Percentiles rank a stretch among this genome's conserved stretches.
phyloP scores from a whole-genome alignment of 2,329 filamentous ascomycete species.

The Chaetomiaceae sp. region DNA sequence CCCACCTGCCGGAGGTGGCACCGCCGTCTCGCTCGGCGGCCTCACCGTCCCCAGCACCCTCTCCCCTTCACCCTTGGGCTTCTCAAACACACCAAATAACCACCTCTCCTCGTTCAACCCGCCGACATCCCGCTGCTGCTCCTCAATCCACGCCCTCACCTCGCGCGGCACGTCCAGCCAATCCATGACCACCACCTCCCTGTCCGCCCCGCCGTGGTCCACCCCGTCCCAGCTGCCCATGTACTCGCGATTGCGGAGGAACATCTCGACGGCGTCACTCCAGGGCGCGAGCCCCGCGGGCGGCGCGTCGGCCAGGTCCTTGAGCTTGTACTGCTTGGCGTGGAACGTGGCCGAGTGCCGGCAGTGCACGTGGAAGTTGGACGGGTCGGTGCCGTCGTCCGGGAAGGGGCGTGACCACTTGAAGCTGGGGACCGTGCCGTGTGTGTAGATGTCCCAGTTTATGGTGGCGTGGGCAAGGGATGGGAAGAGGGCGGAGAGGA shows the following conservation, averaged over 20 bases:
- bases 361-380: constrained; percentile 30
- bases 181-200: constrained; percentile 37
- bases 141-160: constrained; percentile 35
- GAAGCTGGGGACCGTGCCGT: constrained; percentile 29
- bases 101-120: constrained; percentile 23
- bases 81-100: constrained; percentile 29
- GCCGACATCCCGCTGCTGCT: constrained; percentile 22
- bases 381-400: constrained; percentile 27
- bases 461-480: constrained; percentile 14
- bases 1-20: background rate
- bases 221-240: constrained; percentile 40
- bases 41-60: constrained; percentile 29
- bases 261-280: constrained; percentile 26
- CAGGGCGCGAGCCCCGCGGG: constrained; percentile 27
- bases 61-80: constrained; percentile 30
- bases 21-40: constrained; percentile 10
- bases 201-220: constrained; percentile 35
- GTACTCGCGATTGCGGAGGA: constrained; percentile 28
- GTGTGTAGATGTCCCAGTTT: constrained; percentile 30
- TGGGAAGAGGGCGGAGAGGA: background rate
- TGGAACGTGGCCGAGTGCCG: constrained; percentile 26
- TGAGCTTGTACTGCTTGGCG: constrained; percentile 30
- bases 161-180: constrained; percentile 31
- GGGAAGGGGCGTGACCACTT: constrained; percentile 31
- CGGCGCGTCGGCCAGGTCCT: constrained; percentile 23